Evolutionary conservation across 2,329 filamentous ascomycete species (phyloP).

Genomic region (Coniochaeta sp.): DNA sequence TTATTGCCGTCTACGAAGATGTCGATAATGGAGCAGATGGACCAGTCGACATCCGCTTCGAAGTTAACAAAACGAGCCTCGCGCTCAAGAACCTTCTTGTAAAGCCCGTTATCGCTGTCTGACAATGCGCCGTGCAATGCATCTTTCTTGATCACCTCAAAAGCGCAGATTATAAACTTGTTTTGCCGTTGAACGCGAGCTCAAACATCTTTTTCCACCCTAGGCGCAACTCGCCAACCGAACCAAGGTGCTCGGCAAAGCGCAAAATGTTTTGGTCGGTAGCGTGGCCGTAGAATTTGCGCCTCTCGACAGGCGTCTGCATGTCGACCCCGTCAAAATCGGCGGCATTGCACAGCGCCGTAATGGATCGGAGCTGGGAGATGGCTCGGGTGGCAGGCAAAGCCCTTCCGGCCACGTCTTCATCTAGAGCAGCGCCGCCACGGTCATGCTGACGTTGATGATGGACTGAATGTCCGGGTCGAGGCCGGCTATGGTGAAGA

Average conservation of each 20-base stretch:
- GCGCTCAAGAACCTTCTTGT: too few species aligned
- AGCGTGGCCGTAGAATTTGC: constrained; percentile 65
- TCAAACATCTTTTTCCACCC: constrained; percentile 62
- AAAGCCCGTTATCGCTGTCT: too few species aligned
- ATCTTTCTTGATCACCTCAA: constrained; percentile 34
- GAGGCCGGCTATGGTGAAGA: constrained; percentile 68
- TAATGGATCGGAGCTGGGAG: constrained; percentile 50
- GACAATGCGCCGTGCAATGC: constrained; percentile 27
- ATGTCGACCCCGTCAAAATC: constrained; percentile 63
- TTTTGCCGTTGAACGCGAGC: constrained; percentile 76
- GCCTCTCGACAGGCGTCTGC: constrained; percentile 49
- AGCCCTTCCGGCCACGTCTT: constrained; percentile 13
- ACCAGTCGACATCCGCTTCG: too few species aligned
- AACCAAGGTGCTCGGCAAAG: constrained; percentile 58
- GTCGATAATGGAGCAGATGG: too few species aligned
- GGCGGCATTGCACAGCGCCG: constrained; percentile 56
- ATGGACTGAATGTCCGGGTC: constrained; percentile 61
- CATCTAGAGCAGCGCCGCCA: constrained; percentile 66
- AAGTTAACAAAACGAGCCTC: too few species aligned
- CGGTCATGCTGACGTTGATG: constrained; percentile 74
- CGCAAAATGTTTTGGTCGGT: constrained; percentile 70
- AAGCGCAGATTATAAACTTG: constrained; percentile 69
- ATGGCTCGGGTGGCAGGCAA: constrained; percentile 33
- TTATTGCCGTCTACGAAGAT: too few species aligned
- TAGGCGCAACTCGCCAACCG: constrained; percentile 51